phyloP scores from a whole-genome alignment of 169 alveolate species.

The Besnoitia besnoiti region DNA sequence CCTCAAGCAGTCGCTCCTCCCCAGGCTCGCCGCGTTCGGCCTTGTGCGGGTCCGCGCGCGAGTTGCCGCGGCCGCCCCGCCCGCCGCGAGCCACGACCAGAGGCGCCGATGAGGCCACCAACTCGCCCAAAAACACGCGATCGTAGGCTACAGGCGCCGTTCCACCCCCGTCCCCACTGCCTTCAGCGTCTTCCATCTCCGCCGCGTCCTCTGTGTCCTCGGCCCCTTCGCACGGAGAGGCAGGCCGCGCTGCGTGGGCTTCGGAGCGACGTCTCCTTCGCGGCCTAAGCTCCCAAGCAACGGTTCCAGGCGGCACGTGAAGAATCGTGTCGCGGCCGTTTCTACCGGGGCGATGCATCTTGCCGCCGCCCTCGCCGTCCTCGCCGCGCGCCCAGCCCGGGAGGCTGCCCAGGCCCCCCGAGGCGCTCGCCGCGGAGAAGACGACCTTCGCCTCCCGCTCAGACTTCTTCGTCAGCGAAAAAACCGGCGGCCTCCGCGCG shows the following conservation, averaged over 20 bases:
- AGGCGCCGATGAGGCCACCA: not conserved
- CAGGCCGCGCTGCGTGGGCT: too few species aligned
- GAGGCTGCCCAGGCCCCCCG: not conserved
- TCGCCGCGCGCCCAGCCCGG: conserved; percentile 33
- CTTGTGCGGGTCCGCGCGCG: not conserved
- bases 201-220: too few species aligned
- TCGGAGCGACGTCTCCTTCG: not conserved
- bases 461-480: not conserved
- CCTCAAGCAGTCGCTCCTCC: not conserved
- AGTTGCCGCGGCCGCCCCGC: conserved; percentile 46
- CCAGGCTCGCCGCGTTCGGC: conserved; percentile 18
- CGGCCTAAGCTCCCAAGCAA: not conserved
- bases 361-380: not conserved
- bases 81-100: conserved; percentile 32
- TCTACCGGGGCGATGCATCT: not conserved
- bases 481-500: not conserved
- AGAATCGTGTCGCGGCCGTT: not conserved
- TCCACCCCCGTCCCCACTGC: not conserved
- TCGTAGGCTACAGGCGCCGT: not conserved
- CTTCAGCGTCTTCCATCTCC: too few species aligned
- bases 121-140: not conserved
- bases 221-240: too few species aligned
- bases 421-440: not conserved
- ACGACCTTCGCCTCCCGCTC: not conserved
- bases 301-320: not conserved